A percentile compares a stretch with the other conserved stretches of the same genome.
Evolutionary conservation across 352 stramenopile species (phyloP).

Genomic region (Globisporangium iwayamae): DNA sequence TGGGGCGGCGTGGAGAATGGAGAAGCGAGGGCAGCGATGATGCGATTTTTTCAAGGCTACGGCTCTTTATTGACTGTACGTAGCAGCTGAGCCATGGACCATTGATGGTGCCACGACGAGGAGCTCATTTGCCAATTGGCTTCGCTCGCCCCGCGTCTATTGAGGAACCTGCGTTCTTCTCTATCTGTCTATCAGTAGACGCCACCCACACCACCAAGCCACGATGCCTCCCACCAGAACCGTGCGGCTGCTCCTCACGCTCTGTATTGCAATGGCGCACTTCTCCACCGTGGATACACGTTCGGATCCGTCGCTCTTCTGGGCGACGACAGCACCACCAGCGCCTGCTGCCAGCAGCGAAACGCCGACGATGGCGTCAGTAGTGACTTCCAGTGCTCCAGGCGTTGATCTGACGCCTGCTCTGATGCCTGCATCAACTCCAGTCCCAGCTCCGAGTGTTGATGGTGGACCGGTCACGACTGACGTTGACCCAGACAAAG

Average conservation of each 20-base stretch:
- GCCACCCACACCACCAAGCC: not conserved
- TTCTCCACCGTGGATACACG: not conserved
- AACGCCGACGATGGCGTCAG: not conserved
- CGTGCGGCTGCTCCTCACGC: not conserved
- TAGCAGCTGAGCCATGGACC: not conserved
- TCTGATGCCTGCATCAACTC: not conserved
- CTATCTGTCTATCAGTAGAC: constrained; percentile 1
- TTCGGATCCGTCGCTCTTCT: constrained; percentile 10
- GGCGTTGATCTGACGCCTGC: not conserved
- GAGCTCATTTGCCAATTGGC: constrained; percentile 5
- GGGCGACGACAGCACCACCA: not conserved
- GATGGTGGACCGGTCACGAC: not conserved
- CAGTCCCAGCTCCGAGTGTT: not conserved
- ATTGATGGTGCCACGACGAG: not conserved
- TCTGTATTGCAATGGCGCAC: not conserved
- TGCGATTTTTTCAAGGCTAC: not conserved
- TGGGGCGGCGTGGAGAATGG: not conserved
- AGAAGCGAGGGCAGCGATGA: not conserved
- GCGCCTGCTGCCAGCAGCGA: not conserved
- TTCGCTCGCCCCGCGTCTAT: not conserved
- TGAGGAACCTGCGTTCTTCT: constrained; percentile 9
- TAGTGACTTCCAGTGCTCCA: not conserved
- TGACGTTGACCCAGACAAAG: not conserved
- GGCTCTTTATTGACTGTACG: not conserved
- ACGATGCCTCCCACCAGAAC: not conserved